Conservation (phyloP, 2,329 filamentous ascomycete species). For the Coniochaeta prunicola region DNA sequence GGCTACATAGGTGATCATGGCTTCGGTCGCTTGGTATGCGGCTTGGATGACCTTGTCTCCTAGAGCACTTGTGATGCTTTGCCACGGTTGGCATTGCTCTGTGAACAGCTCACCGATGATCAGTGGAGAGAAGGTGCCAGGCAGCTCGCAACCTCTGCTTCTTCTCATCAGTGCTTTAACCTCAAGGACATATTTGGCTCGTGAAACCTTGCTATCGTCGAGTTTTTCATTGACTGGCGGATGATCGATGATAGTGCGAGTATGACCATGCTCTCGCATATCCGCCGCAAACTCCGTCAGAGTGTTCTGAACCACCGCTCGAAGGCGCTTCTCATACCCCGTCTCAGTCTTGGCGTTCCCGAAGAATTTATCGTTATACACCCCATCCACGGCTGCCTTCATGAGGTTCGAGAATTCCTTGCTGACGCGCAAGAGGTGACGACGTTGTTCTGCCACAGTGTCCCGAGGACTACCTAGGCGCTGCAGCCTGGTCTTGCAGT, state of each 20-base stretch:
- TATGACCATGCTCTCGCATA: conserved; percentile 35
- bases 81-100: conserved; percentile 24
- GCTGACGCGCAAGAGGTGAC: conserved; percentile 21
- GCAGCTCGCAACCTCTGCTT: conserved; percentile 25
- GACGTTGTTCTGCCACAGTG: conserved; percentile 23
- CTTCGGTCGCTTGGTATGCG: conserved; percentile 8
- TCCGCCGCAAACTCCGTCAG: conserved; percentile 36
- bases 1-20: conserved; percentile 13
- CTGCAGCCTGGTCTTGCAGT: conserved; percentile 28
- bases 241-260: conserved; percentile 20
- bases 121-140: conserved; percentile 25
- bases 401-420: conserved; percentile 15
- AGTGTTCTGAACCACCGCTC: conserved; percentile 45
- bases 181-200: conserved; percentile 11
- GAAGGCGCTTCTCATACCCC: conserved; percentile 36
- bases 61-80: conserved; percentile 9
- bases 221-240: background rate
- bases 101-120: conserved; percentile 24
- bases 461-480: conserved; percentile 41
- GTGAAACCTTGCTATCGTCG: background rate
- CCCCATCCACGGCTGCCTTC: conserved; percentile 19
- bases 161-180: conserved; percentile 18
- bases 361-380: conserved; percentile 18
- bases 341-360: conserved; percentile 7
- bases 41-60: conserved; percentile 12